Conservation (phyloP, 2,329 filamentous ascomycete genomes). For the Alternaria gaisen region DNA sequence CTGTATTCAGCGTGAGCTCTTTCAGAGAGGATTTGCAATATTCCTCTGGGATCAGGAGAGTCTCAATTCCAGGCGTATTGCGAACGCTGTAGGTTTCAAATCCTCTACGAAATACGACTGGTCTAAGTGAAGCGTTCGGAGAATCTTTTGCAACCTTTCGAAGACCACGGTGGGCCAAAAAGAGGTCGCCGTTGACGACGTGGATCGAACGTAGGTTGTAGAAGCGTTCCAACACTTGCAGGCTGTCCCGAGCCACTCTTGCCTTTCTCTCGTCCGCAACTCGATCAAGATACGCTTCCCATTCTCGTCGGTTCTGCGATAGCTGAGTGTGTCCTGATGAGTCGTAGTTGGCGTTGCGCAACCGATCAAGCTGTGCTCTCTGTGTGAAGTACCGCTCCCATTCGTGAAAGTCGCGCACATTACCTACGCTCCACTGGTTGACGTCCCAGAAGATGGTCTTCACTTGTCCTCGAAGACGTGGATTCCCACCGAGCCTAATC, state of each 20-base stretch:
- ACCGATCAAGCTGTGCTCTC: not conserved
- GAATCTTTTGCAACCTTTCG: not conserved
- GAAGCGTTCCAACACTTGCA: not conserved
- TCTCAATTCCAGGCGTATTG: not conserved
- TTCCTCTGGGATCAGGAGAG: not conserved
- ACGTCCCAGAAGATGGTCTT: slow-evolving; percentile 22
- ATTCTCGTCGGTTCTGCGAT: slow-evolving; percentile 11
- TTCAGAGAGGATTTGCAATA: not conserved
- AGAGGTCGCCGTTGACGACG: slow-evolving; percentile 10
- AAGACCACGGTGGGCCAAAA: slow-evolving; percentile 6
- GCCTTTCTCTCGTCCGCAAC: slow-evolving; percentile 14
- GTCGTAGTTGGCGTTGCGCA: not conserved
- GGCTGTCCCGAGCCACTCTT: not conserved
- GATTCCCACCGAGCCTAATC: slow-evolving; percentile 6
- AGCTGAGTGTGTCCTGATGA: slow-evolving; percentile 1
- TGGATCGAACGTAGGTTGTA: slow-evolving; percentile 7
- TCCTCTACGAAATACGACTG: slow-evolving; percentile 5
- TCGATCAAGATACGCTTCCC: slow-evolving; percentile 14
- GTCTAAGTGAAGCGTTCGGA: not conserved
- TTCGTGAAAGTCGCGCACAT: slow-evolving; percentile 14
- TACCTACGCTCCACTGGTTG: slow-evolving; percentile 9
- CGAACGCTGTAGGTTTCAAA: not conserved
- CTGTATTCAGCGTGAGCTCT: not conserved
- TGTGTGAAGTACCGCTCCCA: slow-evolving; percentile 16
- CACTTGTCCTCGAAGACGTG: slow-evolving; percentile 16